phyloP scores from a whole-genome alignment of 805 yeast genomes.

The Monosporozyma yasuniensis region DNA sequence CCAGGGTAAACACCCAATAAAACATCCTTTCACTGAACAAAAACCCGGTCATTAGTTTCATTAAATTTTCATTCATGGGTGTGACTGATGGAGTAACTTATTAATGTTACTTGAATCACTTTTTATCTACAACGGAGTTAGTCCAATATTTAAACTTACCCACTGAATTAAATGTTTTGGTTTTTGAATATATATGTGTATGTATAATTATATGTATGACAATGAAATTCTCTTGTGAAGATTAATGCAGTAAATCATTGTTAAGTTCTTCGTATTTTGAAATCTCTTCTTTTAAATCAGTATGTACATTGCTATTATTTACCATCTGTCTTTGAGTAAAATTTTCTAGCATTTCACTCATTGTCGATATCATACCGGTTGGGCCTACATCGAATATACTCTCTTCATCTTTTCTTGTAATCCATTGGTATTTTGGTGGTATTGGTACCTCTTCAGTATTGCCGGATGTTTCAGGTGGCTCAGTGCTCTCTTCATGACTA shows the following conservation, averaged over 20 bases:
- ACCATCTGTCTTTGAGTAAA: conserved; percentile 28
- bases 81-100: no score
- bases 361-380: conserved; percentile 58
- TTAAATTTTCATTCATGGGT: no score
- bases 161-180: no score
- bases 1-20: no score
- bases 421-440: conserved; percentile 34
- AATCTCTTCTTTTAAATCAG: conserved; percentile 7
- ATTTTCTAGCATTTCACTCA: conserved; percentile 48
- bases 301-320: neutral
- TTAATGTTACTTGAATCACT: no score
- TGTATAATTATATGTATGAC: no score
- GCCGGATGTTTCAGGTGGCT: conserved; percentile 1
- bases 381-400: conserved; percentile 50
- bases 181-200: no score
- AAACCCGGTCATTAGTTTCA: no score
- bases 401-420: conserved; percentile 32
- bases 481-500: neutral
- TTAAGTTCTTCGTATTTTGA: conserved; percentile 6
- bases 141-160: no score
- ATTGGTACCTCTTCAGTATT: conserved; percentile 26
- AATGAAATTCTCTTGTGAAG: no score
- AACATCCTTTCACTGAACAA: no score
- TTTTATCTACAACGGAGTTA: no score
- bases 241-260: conserved; percentile 4